These are phyloP conservation scores for Elsinoe necatrix DNA, from an alignment of 2,329 filamentous ascomycete genomes.

Conservation along the genomic window DNA sequence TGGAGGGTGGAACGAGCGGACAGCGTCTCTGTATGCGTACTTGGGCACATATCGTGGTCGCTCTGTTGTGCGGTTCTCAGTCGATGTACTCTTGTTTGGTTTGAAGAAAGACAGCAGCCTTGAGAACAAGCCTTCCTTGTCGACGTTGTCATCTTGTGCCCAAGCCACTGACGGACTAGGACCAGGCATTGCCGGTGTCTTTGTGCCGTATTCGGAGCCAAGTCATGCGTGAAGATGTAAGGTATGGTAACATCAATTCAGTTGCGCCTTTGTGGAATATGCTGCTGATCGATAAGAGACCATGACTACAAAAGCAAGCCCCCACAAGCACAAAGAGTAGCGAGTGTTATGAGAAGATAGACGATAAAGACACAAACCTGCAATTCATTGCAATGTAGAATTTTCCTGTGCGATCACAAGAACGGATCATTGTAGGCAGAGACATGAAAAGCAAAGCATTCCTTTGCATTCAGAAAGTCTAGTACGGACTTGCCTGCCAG, in stretches of 20 bases:
- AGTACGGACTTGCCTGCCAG: no score
- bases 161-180: neutral
- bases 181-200: neutral
- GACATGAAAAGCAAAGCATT: neutral
- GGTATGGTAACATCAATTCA: no score
- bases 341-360: no score
- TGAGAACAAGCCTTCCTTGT: neutral
- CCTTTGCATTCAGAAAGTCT: no score
- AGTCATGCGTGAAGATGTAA: no score
- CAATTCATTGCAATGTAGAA: no score
- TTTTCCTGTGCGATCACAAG: no score
- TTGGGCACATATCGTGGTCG: constrained; percentile 2
- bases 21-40: constrained; percentile 11
- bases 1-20: constrained; percentile 10
- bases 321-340: no score
- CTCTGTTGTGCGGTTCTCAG: neutral
- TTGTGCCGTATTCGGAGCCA: neutral
- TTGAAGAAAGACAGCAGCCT: neutral
- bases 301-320: no score
- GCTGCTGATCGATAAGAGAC: no score
- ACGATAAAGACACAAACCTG: no score
- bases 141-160: constrained; percentile 3
- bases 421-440: neutral
- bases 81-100: neutral
- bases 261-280: no score